Conservation (phyloP, 2,329 filamentous ascomycete species). For the Curvularia sp. region DNA sequence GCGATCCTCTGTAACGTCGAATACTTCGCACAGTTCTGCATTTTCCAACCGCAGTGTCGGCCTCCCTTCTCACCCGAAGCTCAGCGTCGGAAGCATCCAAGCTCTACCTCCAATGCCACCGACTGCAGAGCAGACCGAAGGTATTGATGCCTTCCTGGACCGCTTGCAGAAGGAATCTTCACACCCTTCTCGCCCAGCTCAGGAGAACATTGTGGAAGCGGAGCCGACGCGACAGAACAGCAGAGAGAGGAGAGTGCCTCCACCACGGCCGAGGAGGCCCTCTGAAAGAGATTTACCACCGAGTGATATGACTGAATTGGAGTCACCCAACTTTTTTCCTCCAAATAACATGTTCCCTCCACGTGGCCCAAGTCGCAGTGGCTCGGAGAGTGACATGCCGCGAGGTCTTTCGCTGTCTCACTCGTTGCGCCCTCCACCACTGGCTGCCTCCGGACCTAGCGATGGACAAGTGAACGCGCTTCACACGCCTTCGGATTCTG, state of each 20-base stretch:
- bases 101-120: constrained; percentile 34
- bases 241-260: constrained; percentile 27
- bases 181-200: constrained; percentile 22
- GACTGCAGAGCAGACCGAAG: constrained; percentile 37
- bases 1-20: constrained; percentile 42
- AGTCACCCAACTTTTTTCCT: constrained; percentile 27
- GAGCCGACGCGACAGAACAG: constrained; percentile 36
- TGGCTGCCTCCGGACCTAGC: constrained; percentile 28
- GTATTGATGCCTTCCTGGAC: constrained; percentile 50
- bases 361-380: constrained; percentile 34
- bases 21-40: constrained; percentile 40
- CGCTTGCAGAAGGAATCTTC: constrained; percentile 47
- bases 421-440: constrained; percentile 34
- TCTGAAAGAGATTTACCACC: constrained; percentile 39
- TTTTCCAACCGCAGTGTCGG: constrained; percentile 40
- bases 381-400: constrained; percentile 22
- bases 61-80: constrained; percentile 36
- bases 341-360: constrained; percentile 33
- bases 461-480: constrained; percentile 39
- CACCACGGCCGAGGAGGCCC: constrained; percentile 33
- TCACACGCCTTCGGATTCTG: constrained; percentile 52
- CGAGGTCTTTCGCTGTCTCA: constrained; percentile 12
- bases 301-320: constrained; percentile 31
- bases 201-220: constrained; percentile 25
- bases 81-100: constrained; percentile 20